Conservation (phyloP, 192 early-diverging fungal species). For the Umbelopsis ramanniana region DNA sequence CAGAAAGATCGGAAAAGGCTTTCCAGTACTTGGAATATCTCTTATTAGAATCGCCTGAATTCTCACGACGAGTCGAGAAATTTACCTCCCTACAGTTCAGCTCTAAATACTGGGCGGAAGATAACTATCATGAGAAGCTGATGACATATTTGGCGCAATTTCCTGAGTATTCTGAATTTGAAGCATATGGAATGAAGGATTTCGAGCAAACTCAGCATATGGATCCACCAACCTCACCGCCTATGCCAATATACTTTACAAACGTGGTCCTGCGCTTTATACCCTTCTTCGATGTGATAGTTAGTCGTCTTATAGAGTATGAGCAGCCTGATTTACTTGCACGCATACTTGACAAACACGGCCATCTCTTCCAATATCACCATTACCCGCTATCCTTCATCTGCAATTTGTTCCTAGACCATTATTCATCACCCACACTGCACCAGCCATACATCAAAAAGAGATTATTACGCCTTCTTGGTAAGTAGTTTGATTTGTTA, state of each 20-base stretch:
- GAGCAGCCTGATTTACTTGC: slow-evolving; percentile 60
- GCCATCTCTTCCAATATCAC: slow-evolving; percentile 66
- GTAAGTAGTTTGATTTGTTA: slow-evolving; percentile 43
- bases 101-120: slow-evolving; percentile 74
- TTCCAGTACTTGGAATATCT: slow-evolving; percentile 56
- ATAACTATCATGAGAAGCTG: slow-evolving; percentile 67
- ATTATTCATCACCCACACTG: slow-evolving; percentile 66
- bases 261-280: slow-evolving; percentile 69
- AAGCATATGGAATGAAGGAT: slow-evolving; percentile 58
- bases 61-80: slow-evolving; percentile 57
- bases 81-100: slow-evolving; percentile 69
- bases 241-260: slow-evolving; percentile 74
- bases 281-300: slow-evolving; percentile 65
- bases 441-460: slow-evolving; percentile 58
- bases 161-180: slow-evolving; percentile 78
- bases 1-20: slow-evolving; percentile 50
- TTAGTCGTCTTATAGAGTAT: slow-evolving; percentile 72
- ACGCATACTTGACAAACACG: slow-evolving; percentile 65
- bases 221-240: slow-evolving; percentile 61
- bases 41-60: slow-evolving; percentile 55
- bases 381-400: slow-evolving; percentile 71
- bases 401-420: slow-evolving; percentile 68
- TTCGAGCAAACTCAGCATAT: slow-evolving; percentile 45
- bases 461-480: slow-evolving; percentile 61
- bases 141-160: slow-evolving; percentile 63